Evolutionary conservation across 2,329 filamentous ascomycete genomes (phyloP).

Genomic region (Gliomastix tumulicola): DNA sequence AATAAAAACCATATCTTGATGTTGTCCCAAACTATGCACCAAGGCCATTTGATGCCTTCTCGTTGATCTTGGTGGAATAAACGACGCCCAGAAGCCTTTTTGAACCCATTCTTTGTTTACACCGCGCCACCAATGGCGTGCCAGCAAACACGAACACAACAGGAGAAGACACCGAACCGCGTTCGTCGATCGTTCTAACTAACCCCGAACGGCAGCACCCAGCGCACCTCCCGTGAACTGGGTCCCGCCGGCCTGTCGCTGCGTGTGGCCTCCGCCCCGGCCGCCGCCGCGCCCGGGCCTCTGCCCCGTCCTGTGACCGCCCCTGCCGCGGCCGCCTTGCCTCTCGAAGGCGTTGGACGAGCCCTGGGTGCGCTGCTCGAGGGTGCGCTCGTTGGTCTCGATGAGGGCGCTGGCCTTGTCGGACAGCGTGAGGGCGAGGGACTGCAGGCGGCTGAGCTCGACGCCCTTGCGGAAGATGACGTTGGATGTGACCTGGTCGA

Average conservation of each 20-base stretch:
- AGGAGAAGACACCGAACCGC: background rate
- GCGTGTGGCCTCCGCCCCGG: constrained; percentile 44
- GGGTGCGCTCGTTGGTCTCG: constrained; percentile 92
- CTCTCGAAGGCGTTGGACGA: constrained; percentile 93
- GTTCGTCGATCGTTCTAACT: constrained; percentile 13
- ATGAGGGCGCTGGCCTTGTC: constrained; percentile 96
- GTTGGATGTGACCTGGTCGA: constrained; percentile 95
- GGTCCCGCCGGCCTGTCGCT: constrained; percentile 64
- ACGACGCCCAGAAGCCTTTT: too few relatives aligned
- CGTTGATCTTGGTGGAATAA: too few relatives aligned
- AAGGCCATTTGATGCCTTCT: background rate
- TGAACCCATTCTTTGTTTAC: background rate
- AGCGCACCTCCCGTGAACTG: constrained; percentile 78
- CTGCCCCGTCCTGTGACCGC: constrained; percentile 56
- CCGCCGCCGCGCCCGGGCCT: constrained; percentile 54
- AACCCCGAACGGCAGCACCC: constrained; percentile 60
- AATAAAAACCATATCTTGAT: too few relatives aligned
- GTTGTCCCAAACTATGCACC: too few relatives aligned
- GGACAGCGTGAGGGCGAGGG: constrained; percentile 83
- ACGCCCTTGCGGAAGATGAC: constrained; percentile 99
- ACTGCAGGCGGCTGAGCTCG: constrained; percentile 92
- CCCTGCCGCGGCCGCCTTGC: constrained; percentile 72
- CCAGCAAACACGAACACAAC: background rate
- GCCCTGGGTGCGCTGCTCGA: constrained; percentile 95
- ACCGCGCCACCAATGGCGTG: background rate